A percentile compares a stretch with the other conserved stretches of the same genome.
phyloP scores from a whole-genome alignment of 2,329 filamentous ascomycete genomes.

The Trichophyton verrucosum region DNA sequence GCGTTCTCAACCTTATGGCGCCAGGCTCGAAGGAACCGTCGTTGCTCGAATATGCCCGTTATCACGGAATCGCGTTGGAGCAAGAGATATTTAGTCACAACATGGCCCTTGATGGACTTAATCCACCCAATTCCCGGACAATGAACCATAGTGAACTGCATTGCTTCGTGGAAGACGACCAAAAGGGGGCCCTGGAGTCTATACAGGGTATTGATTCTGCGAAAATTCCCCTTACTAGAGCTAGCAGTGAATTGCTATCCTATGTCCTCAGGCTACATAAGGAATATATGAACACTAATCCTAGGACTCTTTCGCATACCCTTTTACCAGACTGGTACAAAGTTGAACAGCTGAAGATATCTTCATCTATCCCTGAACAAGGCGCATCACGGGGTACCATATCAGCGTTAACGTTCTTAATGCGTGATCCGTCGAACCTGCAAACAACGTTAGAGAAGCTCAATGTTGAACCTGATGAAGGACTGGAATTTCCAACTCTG shows the following conservation, averaged over 20 bases:
- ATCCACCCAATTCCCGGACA: background rate
- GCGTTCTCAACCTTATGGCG: background rate
- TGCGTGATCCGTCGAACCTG: slow-evolving; percentile 20
- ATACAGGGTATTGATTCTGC: slow-evolving; percentile 12
- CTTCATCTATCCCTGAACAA: slow-evolving; percentile 35
- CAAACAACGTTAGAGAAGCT: slow-evolving; percentile 25
- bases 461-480: slow-evolving; percentile 32
- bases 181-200: background rate
- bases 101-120: background rate
- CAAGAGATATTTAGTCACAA: background rate
- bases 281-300: slow-evolving; percentile 4
- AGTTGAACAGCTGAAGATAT: slow-evolving; percentile 15
- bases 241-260: slow-evolving; percentile 21
- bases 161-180: background rate
- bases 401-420: slow-evolving; percentile 23
- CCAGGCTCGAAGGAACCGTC: background rate
- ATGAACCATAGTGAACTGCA: too few relatives aligned
- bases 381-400: slow-evolving; percentile 36
- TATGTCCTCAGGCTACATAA: slow-evolving; percentile 14
- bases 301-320: background rate
- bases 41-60: background rate
- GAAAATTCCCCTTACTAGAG: slow-evolving; percentile 25
- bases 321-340: background rate
- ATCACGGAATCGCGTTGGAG: background rate
- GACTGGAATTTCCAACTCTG: slow-evolving; percentile 30